Conservation (phyloP, 2,329 filamentous ascomycete species). For the Colletotrichum abscissum region DNA sequence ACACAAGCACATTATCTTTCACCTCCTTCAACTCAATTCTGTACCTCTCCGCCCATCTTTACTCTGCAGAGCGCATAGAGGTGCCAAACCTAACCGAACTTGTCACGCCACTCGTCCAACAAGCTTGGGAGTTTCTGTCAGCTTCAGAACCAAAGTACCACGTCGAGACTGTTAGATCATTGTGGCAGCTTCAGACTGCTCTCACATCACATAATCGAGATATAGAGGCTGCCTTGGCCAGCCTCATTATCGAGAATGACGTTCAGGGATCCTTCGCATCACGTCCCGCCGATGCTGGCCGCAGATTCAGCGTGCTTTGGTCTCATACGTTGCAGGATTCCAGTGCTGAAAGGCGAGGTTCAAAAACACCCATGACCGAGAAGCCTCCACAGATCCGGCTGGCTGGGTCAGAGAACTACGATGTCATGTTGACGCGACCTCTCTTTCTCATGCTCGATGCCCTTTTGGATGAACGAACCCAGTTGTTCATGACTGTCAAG, state of each 20-base stretch:
- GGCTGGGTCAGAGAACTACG: conserved; percentile 71
- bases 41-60: conserved; percentile 68
- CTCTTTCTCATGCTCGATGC: conserved; percentile 85
- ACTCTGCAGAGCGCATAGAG: conserved; percentile 63
- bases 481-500: conserved; percentile 80
- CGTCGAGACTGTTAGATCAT: conserved; percentile 86
- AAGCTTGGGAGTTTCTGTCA: conserved; percentile 84
- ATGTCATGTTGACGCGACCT: conserved; percentile 82
- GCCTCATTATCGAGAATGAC: conserved; percentile 71
- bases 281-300: conserved; percentile 69
- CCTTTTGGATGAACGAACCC: conserved; percentile 77
- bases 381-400: conserved; percentile 53
- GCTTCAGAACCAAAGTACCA: conserved; percentile 91
- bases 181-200: conserved; percentile 86
- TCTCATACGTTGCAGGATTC: conserved; percentile 77
- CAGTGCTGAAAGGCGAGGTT: conserved; percentile 52
- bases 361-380: conserved; percentile 50
- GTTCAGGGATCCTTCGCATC: conserved; percentile 57
- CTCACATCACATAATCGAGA: conserved; percentile 76
- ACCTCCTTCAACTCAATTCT: conserved; percentile 68
- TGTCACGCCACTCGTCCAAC: conserved; percentile 74
- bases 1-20: conserved; percentile 57
- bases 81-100: conserved; percentile 68
- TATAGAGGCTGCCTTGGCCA: conserved; percentile 82
- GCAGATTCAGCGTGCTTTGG: conserved; percentile 83